Evolutionary conservation across 371 early-diverging fungal species (phyloP), one percentile per base, ranked within the genome.

Genomic region (Circinella umbellata): DNA sequence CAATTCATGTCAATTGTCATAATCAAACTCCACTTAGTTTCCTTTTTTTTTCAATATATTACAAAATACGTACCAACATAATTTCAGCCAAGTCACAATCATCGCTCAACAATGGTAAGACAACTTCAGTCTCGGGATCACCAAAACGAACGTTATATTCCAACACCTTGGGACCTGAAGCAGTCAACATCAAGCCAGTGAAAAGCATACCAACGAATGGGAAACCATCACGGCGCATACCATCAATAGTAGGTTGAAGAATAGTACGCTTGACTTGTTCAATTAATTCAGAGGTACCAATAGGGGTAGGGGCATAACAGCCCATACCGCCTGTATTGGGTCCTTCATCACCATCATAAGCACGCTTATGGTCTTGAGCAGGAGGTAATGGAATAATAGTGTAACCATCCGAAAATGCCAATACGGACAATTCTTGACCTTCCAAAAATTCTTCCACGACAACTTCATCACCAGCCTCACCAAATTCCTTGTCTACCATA

Each of bases 321-420:
- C 99, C 99, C 99, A 99, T 99, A 66, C 99, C 99, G 67, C 99
- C 99, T 0, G 98, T 99, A 86, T 99, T 99, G 67, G 95, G 97
- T 0, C 99, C 99, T 76, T 88, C 75, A 79, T 98, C 99, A 67
- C 93, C 92, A 69, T 99, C 97, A 71, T 88, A 87, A 27, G 93
- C 94, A 49, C 98, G 94, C 85, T 99, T 99, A 81, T 99, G 98
- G 75, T 99, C 99, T 86, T 98, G 98, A 54, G 97, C 96, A 51
- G 95, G 93, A 18, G 98, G 96, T 67, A 96, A 80, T 37, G 92
- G 85, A 34, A 93, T 78, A 51, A 97, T 86, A 0, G 96, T 96
- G 87, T 98, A 96, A 49, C 98, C 99, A 79, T 98, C 98, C n/a
- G 96, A 90, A 72, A 99, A 88, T 14, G 97, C 92, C 73, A 99